phyloP scores from a whole-genome alignment of 1,284 basidiomycete genomes.

The Moesziomyces sp. region DNA sequence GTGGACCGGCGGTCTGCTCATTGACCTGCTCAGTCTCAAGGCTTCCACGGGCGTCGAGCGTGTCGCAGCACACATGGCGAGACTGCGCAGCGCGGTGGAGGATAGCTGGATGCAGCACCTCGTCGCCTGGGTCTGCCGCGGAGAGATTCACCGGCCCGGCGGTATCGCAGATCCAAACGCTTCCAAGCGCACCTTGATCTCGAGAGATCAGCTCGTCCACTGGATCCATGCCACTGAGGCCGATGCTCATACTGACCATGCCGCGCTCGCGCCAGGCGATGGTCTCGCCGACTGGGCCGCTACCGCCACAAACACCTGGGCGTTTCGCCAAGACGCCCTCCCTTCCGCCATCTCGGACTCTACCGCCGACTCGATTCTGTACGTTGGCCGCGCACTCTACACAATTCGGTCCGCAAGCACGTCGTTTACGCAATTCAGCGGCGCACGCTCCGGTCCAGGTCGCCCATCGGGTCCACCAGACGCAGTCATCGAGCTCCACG shows the following conservation, averaged over 20 bases:
- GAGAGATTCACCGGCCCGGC: constrained; percentile 41
- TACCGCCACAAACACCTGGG: constrained; percentile 58
- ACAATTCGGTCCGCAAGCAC: constrained; percentile 74
- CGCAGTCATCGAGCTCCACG: constrained; percentile 36
- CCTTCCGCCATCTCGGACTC: constrained; percentile 79
- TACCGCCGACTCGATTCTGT: constrained; percentile 82
- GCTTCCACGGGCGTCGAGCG: constrained; percentile 41
- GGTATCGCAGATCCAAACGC: constrained; percentile 33
- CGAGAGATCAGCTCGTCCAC: constrained; percentile 35
- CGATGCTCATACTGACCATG: constrained; percentile 20
- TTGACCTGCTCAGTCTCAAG: constrained; percentile 44
- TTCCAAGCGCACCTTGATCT: constrained; percentile 22
- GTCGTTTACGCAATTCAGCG: constrained; percentile 5
- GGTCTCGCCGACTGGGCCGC: constrained; percentile 40
- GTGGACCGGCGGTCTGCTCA: constrained; percentile 54
- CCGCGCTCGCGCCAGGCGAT: constrained; percentile 19
- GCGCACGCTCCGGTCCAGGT: constrained; percentile 4
- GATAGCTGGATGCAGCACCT: constrained; percentile 52
- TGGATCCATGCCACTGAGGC: constrained; percentile 36
- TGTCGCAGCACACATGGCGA: constrained; percentile 36
- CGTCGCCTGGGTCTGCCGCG: constrained; percentile 48
- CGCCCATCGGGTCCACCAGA: constrained; percentile 33
- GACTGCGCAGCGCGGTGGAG: constrained; percentile 41
- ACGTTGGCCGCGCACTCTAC: constrained; percentile 85
- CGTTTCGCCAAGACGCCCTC: constrained; percentile 74